Base-by-base conservation (phyloP, 306 rosid species). In the Acacia crassicarpa region DNA sequence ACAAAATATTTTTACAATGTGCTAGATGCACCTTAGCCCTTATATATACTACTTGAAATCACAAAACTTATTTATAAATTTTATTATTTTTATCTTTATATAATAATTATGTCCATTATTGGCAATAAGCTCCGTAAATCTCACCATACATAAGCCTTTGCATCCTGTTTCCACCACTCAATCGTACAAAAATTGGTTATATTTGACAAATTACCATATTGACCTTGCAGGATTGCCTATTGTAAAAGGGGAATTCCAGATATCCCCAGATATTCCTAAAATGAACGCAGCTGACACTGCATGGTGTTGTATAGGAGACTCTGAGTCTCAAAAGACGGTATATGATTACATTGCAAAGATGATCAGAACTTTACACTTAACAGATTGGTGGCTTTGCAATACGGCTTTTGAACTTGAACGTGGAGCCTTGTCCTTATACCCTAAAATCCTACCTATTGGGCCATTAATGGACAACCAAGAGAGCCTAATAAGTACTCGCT, bases 311-410 rank as follows among this genome's bases (percentile, higher is more conserved):
- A 72, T 77, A 3, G 25, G 20, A 35, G 79, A 74, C 14, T 8
- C 48, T 48, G 13, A 9, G 7, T 48, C 19, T 5, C 25, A 54
- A 27, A 68, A 43, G 33, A 43, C 9, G 32, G 2, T 78, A 3
- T 35, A 72, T 33, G 40, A 81, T 4, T 83, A 77, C 72, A 54
- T 2, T 77, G 27, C 63, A 58, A n/a, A 19, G 5, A 58, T 58
- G 63, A 22, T 58, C 1, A n/a, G 13, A 58, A 9, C 46, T 14
- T 13, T 8, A 30, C 19, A 59, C 38, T 32, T 77, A 23, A 5
- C 85, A 68, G 82, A 81, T 1, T 84, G 85, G 83, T 83, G 85
- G 82, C 74, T 84, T 65, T 84, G 84, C 80, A 87, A 87, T 74
- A 69, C 84, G 1, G 23, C 71, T 5, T 2, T 8, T 74, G 76